phyloP scores from a whole-genome alignment of 352 stramenopile species.

The Phytophthora ohioensis region DNA sequence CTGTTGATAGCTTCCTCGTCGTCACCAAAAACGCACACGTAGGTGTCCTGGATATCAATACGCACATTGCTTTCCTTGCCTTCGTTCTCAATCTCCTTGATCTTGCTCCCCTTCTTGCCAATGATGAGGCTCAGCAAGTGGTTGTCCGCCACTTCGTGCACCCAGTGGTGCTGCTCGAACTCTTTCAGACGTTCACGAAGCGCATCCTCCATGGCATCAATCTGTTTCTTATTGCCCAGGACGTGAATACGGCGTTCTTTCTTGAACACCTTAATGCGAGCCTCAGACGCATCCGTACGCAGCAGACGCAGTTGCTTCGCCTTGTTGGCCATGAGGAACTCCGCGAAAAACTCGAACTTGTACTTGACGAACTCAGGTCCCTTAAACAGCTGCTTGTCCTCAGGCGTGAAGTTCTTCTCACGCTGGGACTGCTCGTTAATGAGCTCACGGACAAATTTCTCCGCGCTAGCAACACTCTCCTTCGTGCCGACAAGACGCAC shows the following conservation, averaged over 20 bases:
- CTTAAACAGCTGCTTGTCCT: slow-evolving; percentile 55
- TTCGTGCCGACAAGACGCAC: slow-evolving; percentile 69
- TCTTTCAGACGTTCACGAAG: slow-evolving; percentile 60
- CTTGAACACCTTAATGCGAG: slow-evolving; percentile 77
- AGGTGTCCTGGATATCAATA: slow-evolving; percentile 73
- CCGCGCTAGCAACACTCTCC: slow-evolving; percentile 62
- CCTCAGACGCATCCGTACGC: slow-evolving; percentile 63
- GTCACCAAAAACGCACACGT: slow-evolving; percentile 76
- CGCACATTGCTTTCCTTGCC: slow-evolving; percentile 56
- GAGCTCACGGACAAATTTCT: slow-evolving; percentile 67
- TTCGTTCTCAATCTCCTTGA: slow-evolving; percentile 77
- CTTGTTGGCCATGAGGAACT: slow-evolving; percentile 86
- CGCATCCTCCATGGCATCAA: slow-evolving; percentile 68
- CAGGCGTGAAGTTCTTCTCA: slow-evolving; percentile 60
- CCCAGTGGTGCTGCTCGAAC: slow-evolving; percentile 70
- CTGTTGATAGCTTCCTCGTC: slow-evolving; percentile 53
- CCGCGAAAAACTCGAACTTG: slow-evolving; percentile 83
- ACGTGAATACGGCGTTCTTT: slow-evolving; percentile 68
- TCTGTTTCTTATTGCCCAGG: slow-evolving; percentile 74
- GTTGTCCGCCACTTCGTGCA: slow-evolving; percentile 64
- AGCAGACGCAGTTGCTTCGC: slow-evolving; percentile 71
- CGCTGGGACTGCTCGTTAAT: slow-evolving; percentile 71
- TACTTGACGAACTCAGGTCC: slow-evolving; percentile 50
- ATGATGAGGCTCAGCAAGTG: slow-evolving; percentile 82
- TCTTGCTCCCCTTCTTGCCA: slow-evolving; percentile 82